Conservation (phyloP, 768 basidiomycete species). For the Tephrocybe rancida region DNA sequence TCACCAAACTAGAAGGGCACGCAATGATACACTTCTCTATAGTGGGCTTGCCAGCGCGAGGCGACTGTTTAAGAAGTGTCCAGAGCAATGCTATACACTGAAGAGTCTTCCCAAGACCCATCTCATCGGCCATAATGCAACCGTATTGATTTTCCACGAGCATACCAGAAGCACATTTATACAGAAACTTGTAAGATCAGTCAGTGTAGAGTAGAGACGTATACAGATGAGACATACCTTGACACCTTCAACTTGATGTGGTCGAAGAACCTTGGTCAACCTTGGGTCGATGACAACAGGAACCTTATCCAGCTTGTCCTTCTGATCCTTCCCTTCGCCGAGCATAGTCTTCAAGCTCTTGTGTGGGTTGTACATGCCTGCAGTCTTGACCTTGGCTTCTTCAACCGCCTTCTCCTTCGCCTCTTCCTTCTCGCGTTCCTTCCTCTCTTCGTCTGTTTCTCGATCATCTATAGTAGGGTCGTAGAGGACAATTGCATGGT, state of each 20-base stretch:
- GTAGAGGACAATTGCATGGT: constrained; percentile 96
- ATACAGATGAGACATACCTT: constrained; percentile 56
- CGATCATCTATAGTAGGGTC: constrained; percentile 95
- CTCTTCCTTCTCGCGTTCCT: constrained; percentile 74
- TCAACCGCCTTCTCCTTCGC: constrained; percentile 61
- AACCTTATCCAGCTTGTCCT: constrained; percentile 72
- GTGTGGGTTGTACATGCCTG: constrained; percentile 84
- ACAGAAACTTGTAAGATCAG: constrained; percentile 74
- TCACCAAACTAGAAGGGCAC: constrained; percentile 95
- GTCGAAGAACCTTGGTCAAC: constrained; percentile 84
- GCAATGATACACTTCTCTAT: constrained; percentile 98
- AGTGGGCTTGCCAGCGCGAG: constrained; percentile 78
- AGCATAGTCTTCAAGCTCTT: constrained; percentile 83
- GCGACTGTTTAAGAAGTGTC: constrained; percentile 95
- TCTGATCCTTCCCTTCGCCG: constrained; percentile 72
- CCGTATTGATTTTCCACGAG: constrained; percentile 88
- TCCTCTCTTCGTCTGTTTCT: constrained; percentile 86
- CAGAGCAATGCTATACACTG: constrained; percentile 96
- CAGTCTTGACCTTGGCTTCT: constrained; percentile 70
- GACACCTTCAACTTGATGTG: constrained; percentile 98
- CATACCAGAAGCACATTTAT: constrained; percentile 93
- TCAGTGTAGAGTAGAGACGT: constrained; percentile 4
- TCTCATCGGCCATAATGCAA: constrained; percentile 99
- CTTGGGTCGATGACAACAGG: constrained; percentile 96
- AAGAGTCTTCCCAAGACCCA: constrained; percentile 96